Evolutionary conservation across 169 alveolate species (phyloP).

Genomic region (Fabrea salina): DNA sequence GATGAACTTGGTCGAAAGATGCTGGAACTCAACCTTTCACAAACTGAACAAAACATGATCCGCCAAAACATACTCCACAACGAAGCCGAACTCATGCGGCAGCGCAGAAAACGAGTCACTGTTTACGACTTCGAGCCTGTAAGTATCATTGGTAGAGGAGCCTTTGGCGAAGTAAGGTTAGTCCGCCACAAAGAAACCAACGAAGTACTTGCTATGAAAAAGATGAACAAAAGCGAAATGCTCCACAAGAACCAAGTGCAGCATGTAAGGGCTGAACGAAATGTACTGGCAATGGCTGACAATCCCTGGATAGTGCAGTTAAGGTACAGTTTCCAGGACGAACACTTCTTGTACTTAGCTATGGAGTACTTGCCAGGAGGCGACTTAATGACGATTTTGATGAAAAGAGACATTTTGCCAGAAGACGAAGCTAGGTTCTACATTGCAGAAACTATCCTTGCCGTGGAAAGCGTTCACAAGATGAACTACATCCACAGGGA

Average conservation of each 20-base stretch:
- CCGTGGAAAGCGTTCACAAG: slow-evolving; percentile 83
- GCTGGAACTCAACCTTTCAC: background rate
- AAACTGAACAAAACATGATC: slow-evolving; percentile 13
- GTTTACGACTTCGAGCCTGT: slow-evolving; percentile 78
- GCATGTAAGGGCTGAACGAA: slow-evolving; percentile 55
- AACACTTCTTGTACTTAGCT: slow-evolving; percentile 80
- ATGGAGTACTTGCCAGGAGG: slow-evolving; percentile 91
- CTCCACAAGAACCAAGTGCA: slow-evolving; percentile 71
- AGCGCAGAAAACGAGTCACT: slow-evolving; percentile 70
- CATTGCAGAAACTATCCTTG: slow-evolving; percentile 82
- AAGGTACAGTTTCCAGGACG: slow-evolving; percentile 84
- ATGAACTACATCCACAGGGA: slow-evolving; percentile 85
- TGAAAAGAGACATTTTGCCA: slow-evolving; percentile 77
- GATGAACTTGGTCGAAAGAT: slow-evolving; percentile 10
- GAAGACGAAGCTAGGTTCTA: slow-evolving; percentile 86
- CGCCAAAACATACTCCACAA: slow-evolving; percentile 8
- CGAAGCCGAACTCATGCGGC: slow-evolving; percentile 28
- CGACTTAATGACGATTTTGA: slow-evolving; percentile 78
- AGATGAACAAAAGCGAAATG: slow-evolving; percentile 83
- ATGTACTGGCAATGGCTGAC: slow-evolving; percentile 52
- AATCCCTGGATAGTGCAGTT: slow-evolving; percentile 76
- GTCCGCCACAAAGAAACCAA: slow-evolving; percentile 69
- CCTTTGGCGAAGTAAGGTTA: slow-evolving; percentile 87
- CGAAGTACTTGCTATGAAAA: slow-evolving; percentile 87
- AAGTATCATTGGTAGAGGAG: slow-evolving; percentile 87